These are phyloP conservation scores for Pichia sp. DNA, from an alignment of 1,139 yeast genomes.

Conservation along the genomic window DNA sequence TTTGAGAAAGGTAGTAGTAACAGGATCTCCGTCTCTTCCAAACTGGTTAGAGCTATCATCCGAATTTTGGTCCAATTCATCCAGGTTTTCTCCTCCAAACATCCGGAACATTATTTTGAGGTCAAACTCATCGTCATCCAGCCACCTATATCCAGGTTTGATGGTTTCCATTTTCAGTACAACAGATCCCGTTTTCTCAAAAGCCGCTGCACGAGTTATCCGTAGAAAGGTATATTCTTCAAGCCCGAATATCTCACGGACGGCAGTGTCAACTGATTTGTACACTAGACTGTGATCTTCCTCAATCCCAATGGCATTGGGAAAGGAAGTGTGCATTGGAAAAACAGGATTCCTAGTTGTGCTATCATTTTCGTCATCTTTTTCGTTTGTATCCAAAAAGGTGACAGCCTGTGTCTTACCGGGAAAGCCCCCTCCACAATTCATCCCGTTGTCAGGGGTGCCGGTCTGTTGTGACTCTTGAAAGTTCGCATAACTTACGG, in stretches of 20 bases:
- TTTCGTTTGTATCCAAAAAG: slow-evolving; percentile 15
- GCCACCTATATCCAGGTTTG: slow-evolving; percentile 46
- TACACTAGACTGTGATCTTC: slow-evolving; percentile 32
- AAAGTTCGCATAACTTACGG: not conserved
- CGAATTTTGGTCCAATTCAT: not conserved
- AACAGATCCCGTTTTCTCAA: slow-evolving; percentile 47
- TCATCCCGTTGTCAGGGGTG: not conserved
- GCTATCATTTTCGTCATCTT: not conserved
- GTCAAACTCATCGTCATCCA: slow-evolving; percentile 46
- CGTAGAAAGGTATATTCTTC: slow-evolving; percentile 44
- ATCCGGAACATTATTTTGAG: slow-evolving; percentile 24
- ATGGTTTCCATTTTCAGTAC: slow-evolving; percentile 53
- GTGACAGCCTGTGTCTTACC: slow-evolving; percentile 20
- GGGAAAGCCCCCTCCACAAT: slow-evolving; percentile 14
- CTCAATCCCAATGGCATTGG: slow-evolving; percentile 16
- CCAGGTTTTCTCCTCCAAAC: slow-evolving; percentile 35
- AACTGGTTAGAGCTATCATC: not conserved
- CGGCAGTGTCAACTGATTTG: slow-evolving; percentile 45
- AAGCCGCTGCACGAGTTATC: slow-evolving; percentile 52
- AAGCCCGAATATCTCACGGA: slow-evolving; percentile 40
- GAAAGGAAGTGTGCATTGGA: not conserved
- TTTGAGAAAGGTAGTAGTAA: slow-evolving; percentile 45
- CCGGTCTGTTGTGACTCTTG: not conserved
- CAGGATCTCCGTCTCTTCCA: slow-evolving; percentile 29
- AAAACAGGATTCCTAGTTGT: not conserved